Evolutionary conservation across 176 grass and related monocot genomes (phyloP).

Genomic region (Alloteropsis semialata): DNA sequence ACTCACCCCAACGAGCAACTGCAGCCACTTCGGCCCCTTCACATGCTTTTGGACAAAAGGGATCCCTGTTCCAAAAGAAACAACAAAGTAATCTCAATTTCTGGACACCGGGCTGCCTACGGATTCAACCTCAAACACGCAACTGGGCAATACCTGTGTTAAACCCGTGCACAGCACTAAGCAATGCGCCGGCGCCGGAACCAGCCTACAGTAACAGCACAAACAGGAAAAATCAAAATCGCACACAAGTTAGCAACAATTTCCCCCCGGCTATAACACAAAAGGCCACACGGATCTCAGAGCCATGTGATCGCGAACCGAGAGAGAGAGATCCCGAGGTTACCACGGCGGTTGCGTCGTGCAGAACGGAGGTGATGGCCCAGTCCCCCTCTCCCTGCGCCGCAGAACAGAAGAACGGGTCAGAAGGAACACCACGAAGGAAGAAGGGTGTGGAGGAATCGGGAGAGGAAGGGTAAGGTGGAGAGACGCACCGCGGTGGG

Average conservation of each 20-base stretch:
- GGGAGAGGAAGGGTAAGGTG: not conserved
- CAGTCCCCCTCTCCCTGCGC: slow-evolving; percentile 69
- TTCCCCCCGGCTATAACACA: not conserved
- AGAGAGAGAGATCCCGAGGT: not conserved
- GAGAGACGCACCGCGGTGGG: slow-evolving; percentile 35
- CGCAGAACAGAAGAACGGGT: not conserved
- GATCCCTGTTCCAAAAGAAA: slow-evolving; percentile 56
- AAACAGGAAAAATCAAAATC: not conserved
- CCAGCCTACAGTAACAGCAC: slow-evolving; percentile 55
- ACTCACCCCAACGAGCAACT: slow-evolving; percentile 71
- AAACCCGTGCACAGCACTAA: slow-evolving; percentile 85
- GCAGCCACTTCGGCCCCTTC: slow-evolving; percentile 84
- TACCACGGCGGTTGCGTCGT: slow-evolving; percentile 90
- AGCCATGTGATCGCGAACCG: not conserved
- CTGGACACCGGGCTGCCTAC: not conserved
- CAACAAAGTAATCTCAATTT: not conserved
- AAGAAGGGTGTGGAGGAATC: not conserved
- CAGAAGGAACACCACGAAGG: not conserved
- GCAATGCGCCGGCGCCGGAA: slow-evolving; percentile 71
- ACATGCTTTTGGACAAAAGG: slow-evolving; percentile 92
- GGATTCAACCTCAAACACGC: not conserved
- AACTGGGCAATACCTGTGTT: slow-evolving; percentile 53
- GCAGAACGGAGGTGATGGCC: slow-evolving; percentile 78
- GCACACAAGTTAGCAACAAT: not conserved
- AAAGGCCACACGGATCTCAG: not conserved